Conservation (phyloP, 768 basidiomycete genomes). For the Galerina marginata region DNA sequence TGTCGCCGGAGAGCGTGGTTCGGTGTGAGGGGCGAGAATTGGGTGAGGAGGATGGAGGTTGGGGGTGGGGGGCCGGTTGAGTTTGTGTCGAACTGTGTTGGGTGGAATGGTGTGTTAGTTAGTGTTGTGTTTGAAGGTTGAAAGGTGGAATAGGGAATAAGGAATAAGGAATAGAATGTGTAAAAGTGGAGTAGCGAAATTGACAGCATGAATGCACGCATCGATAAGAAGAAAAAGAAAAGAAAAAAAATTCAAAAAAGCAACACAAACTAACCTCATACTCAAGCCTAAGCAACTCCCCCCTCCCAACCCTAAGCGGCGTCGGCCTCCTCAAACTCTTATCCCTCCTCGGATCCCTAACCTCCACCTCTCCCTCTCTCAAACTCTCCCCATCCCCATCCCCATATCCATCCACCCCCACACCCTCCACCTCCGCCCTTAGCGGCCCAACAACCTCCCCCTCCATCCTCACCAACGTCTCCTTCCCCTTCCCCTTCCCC, state of each 20-base stretch:
- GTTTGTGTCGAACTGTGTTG: constrained; percentile 76
- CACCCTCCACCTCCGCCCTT: constrained; percentile 32
- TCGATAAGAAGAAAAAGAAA: constrained; percentile 1
- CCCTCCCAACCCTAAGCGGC: constrained; percentile 25
- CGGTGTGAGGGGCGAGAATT: constrained; percentile 75
- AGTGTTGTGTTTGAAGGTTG: not conserved
- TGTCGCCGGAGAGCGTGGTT: constrained; percentile 66
- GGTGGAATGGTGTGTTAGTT: not conserved
- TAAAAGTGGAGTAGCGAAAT: not conserved
- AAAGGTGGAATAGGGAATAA: too few relatives aligned
- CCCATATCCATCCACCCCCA: constrained; percentile 33
- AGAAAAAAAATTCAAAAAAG: constrained; percentile 24
- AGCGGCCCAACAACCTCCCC: constrained; percentile 56
- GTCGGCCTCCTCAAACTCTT: constrained; percentile 33
- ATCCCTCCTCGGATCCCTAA: constrained; percentile 61
- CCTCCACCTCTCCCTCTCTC: constrained; percentile 40
- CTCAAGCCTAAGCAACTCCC: constrained; percentile 47
- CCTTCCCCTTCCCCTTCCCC: constrained; percentile 70
- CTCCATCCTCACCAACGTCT: constrained; percentile 55
- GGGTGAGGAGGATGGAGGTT: constrained; percentile 71
- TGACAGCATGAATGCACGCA: constrained; percentile 2
- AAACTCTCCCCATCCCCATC: constrained; percentile 17
- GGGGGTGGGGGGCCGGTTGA: constrained; percentile 78
- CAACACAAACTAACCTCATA: constrained; percentile 59
- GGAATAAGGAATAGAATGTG: constrained; percentile 4